These are phyloP conservation scores for Phytopythium sindhum DNA, from an alignment of 352 stramenopile genomes.

Conservation along the genomic window DNA sequence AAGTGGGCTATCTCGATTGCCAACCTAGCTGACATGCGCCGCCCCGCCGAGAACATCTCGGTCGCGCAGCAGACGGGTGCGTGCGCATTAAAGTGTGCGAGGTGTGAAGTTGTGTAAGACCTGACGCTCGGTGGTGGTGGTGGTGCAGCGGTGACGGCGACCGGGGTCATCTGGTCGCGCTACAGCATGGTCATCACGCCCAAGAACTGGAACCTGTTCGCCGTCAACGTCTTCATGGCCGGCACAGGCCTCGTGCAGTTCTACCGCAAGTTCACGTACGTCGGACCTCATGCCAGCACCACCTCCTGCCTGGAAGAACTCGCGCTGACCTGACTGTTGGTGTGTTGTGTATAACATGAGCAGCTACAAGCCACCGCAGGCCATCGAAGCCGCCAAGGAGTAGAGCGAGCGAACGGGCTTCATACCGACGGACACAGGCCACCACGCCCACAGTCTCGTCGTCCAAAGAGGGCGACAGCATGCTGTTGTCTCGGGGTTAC, in stretches of 20 bases:
- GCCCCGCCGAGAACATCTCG: slow-evolving; percentile 75
- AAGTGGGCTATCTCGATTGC: slow-evolving; percentile 87
- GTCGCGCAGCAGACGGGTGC: slow-evolving; percentile 67
- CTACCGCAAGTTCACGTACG: slow-evolving; percentile 73
- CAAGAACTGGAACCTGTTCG: slow-evolving; percentile 88
- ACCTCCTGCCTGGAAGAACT: neutral
- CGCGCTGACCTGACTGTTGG: neutral
- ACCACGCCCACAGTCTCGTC: neutral
- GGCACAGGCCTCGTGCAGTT: slow-evolving; percentile 77
- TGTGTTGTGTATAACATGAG: neutral
- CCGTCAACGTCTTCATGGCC: slow-evolving; percentile 85
- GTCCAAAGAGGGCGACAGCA: neutral
- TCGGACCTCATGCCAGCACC: neutral
- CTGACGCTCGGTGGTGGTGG: neutral
- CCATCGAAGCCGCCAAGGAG: slow-evolving; percentile 12
- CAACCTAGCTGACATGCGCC: slow-evolving; percentile 84
- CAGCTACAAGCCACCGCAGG: slow-evolving; percentile 16
- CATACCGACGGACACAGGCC: neutral
- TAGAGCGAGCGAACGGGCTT: slow-evolving; percentile 4
- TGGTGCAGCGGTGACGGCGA: slow-evolving; percentile 47
- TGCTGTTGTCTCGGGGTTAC: neutral
- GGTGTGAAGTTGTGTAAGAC: neutral
- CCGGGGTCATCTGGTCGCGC: slow-evolving; percentile 80
- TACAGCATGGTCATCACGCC: slow-evolving; percentile 85
- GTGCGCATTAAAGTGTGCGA: neutral